These are phyloP conservation scores for Mytilinidion resinicola DNA, from an alignment of 495 filamentous ascomycete species.

Conservation along the genomic window DNA sequence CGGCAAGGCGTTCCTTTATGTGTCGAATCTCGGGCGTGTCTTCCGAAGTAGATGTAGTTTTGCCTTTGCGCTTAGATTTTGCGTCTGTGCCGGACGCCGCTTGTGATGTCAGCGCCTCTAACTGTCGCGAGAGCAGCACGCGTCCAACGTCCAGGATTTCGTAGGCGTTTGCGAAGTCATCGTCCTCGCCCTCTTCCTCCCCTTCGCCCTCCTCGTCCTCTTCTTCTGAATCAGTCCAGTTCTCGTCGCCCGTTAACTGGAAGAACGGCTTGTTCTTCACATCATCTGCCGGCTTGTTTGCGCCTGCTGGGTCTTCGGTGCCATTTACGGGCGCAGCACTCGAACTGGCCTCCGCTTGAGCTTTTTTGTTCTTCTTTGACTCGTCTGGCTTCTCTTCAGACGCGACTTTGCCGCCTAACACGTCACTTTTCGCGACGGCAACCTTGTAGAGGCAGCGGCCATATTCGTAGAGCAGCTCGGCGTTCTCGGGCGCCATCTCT, in stretches of 20 bases:
- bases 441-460: slow-evolving; percentile 88
- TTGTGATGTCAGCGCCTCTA: slow-evolving; percentile 41
- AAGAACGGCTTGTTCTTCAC: slow-evolving; percentile 64
- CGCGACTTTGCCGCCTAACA: slow-evolving; percentile 75
- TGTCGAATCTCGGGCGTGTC: slow-evolving; percentile 43
- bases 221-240: slow-evolving; percentile 71
- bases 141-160: slow-evolving; percentile 88
- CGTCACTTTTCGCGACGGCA: slow-evolving; percentile 88
- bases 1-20: slow-evolving; percentile 75
- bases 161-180: slow-evolving; percentile 84
- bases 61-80: slow-evolving; percentile 50
- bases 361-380: slow-evolving; percentile 40
- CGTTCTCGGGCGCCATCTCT: slow-evolving; percentile 82
- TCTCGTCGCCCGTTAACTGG: slow-evolving; percentile 90
- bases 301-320: slow-evolving; percentile 12
- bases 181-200: slow-evolving; percentile 60
- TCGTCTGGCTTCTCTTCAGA: slow-evolving; percentile 43
- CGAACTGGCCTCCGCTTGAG: slow-evolving; percentile 32
- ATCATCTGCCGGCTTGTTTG: not conserved
- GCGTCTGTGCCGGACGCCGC: slow-evolving; percentile 33
- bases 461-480: slow-evolving; percentile 87
- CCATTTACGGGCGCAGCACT: slow-evolving; percentile 8
- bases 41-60: slow-evolving; percentile 16
- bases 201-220: slow-evolving; percentile 59
- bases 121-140: slow-evolving; percentile 61